A percentile compares a stretch with the other conserved stretches of the same genome.
Evolutionary conservation across 176 grass and related monocot species (phyloP).

Genomic region (Bolboschoenus planiculmis): DNA sequence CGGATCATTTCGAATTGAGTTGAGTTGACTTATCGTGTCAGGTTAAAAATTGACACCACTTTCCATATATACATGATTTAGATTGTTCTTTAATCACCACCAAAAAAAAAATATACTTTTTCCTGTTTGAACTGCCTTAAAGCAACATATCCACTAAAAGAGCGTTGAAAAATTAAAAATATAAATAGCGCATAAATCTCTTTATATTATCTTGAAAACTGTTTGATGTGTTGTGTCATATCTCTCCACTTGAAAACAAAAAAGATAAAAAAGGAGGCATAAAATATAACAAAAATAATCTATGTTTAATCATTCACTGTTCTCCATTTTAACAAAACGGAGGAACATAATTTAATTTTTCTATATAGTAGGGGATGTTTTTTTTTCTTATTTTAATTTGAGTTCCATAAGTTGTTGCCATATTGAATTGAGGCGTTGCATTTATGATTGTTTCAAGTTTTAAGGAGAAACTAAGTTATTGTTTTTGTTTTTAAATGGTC

Average conservation of each 20-base stretch:
- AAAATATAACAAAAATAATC: background rate
- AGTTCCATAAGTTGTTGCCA: background rate
- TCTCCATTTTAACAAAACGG: background rate
- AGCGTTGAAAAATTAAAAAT: slow-evolving; percentile 19
- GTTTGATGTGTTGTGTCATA: background rate
- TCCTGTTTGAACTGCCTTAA: background rate
- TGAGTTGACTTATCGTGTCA: too few relatives aligned
- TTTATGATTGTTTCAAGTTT: background rate
- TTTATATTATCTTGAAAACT: background rate
- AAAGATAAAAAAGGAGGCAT: background rate
- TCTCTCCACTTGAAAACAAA: background rate
- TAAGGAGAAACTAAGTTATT: too few relatives aligned
- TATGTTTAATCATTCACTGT: background rate
- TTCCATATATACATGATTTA: background rate
- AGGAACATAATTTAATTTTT: background rate
- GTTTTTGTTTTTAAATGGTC: too few relatives aligned
- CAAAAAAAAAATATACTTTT: background rate
- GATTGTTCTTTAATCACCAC: background rate
- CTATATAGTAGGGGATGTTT: background rate
- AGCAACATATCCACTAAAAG: background rate
- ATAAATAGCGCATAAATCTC: background rate
- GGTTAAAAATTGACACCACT: too few relatives aligned
- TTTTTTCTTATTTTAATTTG: background rate
- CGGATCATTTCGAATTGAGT: too few relatives aligned
- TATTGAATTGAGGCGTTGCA: background rate